Conservation (phyloP, 148 eudicot genomes). For the Vaccinium darrowii region DNA sequence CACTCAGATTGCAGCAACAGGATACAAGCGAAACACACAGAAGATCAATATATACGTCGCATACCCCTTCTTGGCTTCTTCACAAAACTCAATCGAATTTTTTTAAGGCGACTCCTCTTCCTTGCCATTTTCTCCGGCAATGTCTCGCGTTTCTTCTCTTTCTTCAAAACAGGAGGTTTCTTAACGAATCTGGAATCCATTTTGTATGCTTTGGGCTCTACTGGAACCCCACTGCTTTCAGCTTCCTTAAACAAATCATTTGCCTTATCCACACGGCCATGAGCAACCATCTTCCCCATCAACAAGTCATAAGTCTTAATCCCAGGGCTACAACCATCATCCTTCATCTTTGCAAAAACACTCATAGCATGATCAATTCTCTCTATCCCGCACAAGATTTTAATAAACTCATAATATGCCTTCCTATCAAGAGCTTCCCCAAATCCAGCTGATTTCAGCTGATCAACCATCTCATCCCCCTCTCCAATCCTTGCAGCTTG, state of each 20-base stretch:
- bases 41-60: conserved; percentile 44
- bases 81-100: conserved; percentile 64
- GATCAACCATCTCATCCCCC: conserved; percentile 91
- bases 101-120: conserved; percentile 46
- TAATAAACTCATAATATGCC: conserved; percentile 71
- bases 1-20: conserved; percentile 12
- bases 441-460: conserved; percentile 84
- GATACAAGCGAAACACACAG: not conserved
- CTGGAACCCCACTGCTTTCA: conserved; percentile 39
- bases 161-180: conserved; percentile 54
- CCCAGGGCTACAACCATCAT: conserved; percentile 71
- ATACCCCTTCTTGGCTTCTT: conserved; percentile 44
- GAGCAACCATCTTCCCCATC: conserved; percentile 71
- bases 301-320: conserved; percentile 72
- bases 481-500: conserved; percentile 91
- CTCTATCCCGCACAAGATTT: conserved; percentile 83
- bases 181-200: conserved; percentile 69
- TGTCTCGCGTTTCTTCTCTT: conserved; percentile 56
- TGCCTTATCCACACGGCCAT: conserved; percentile 56
- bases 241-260: conserved; percentile 77
- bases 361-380: conserved; percentile 85
- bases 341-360: conserved; percentile 77
- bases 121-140: conserved; percentile 59
- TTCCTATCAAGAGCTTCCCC: conserved; percentile 62
- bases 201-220: conserved; percentile 64